Base-by-base conservation (phyloP, 2,329 filamentous ascomycete genomes). In the Cryphonectria carpinicola region DNA sequence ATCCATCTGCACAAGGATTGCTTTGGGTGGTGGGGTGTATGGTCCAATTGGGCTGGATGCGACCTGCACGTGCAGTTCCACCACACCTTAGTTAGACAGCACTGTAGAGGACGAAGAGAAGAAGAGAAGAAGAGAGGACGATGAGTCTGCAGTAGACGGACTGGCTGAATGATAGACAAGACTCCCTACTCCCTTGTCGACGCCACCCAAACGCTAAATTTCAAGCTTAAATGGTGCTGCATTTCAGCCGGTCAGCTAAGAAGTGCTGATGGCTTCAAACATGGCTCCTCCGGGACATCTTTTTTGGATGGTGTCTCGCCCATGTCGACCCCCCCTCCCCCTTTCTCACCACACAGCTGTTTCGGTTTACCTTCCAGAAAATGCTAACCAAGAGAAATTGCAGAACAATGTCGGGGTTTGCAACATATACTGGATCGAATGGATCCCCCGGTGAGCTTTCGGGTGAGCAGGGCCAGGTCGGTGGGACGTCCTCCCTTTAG, bases 181-280 rank as follows among this genome's bases (percentile, higher is more conserved):
- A 10, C 52, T 25, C 28, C 28, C 28, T 25, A 11, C 52, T 28
- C 52, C 52, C 52, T 28, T 56, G 52, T 56, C 52, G 52, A 4
- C 32, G 37, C 64, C 22, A 41, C 8, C 49, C 61, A 46, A 25
- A 64, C 61, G 61, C 61, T 64, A 64, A 64, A 64, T 46, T 64
- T 64, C 61, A 64, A 64, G 61, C 61, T 64, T 64, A 64, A 64
- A 41, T 65, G 14, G 28, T 65, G 63, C 41, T 32, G 43, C 61
- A 43, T n/a, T 10, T 64, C n/a, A 43, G 35, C 37, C 17, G 35
- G 37, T 3, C 60, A 63, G 46, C 46, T 10, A 49, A 49, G 46
- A 49, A 49, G 46, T 22, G 22, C 46, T 49, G 22, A 11, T n/a
- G n/a, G 22, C 22, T 46, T 46, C 0, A 19, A 22, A 46, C 17